Base-by-base conservation (phyloP, 345 rosid genomes). In the Sisymbrium irio region DNA sequence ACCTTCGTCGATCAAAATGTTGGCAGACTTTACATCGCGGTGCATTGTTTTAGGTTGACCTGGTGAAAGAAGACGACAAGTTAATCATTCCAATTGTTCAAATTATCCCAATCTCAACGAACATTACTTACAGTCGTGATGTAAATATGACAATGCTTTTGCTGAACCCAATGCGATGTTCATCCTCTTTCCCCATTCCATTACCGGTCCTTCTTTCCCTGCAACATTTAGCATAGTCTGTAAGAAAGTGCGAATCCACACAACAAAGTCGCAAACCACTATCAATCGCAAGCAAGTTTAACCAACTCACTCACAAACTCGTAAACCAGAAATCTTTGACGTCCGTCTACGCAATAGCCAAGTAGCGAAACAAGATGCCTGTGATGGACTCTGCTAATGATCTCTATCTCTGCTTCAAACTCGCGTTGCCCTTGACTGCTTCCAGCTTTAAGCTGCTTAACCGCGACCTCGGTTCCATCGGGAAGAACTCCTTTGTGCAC, bases 21-120 rank as follows among this genome's bases (percentile, higher is more conserved):
- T 93, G 28, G 98, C 76, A 61, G 84, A 86, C 78, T 93, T 93
- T 19, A 93, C 92, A 81, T 93, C 98, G 27, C 98, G 90, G 66
- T 93, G 98, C 77, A 93, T 87, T 74, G 92, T 85, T 81, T 83
- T 90, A 37, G 97, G 97, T 4, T 80, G 79, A 84, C 98, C 97
- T 93, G 57, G 51, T 37, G 75, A 60, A 41, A 30, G 18, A 49
- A 40, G 32, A 22, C 46, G 11, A 39, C 9, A 9, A 0, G 4
- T 28, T 28, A 28, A 4, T 28, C 32, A 28, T 2, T 4, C 22
- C 55, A 20, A 4, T 20, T 50, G 55, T 22, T 50, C 36, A 20
- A 19, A 18, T 20, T 51, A 41, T 33, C 22, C 4, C 22, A 45
- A 19, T 14, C 5, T 4, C 54, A 49, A 49, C 14, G 22, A 67